Base-by-base conservation (phyloP, 2,329 filamentous ascomycete species). In the Beauveria varroae region DNA sequence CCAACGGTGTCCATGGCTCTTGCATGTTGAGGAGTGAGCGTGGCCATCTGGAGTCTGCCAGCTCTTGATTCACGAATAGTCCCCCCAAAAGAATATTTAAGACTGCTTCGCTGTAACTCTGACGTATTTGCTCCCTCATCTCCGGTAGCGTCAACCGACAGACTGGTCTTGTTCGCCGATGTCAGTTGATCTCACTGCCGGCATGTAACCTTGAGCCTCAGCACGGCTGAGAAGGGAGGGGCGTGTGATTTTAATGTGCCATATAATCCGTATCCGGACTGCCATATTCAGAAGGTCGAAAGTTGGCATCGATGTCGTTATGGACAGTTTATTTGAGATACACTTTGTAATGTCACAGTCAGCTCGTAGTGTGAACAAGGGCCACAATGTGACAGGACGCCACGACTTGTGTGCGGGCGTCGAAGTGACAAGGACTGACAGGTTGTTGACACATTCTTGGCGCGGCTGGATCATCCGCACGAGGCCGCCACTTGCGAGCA, bases 71-170 rank as follows among this genome's bases (percentile, higher is more conserved):
- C 34, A 37, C 34, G 10, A 16, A 14, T 37, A 37, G 34, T n/a
- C n/a, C 34, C 34, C 34, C 34, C 2, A 37, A 3, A 4, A 37
- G 34, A 16, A 16, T 37, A 5, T 5, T 2, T 12, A 37, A 37
- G 12, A 37, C 12, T 41, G 41, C 22, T 47, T 28, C 37, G 1
- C 10, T 30, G 5, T n/a, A n/a, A 5, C 34, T 30, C 47, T 22
- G 28, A 30, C 43, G 16, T 28, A n/a, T 26, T 57, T 34, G 30
- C 14, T 18, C 37, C n/a, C 41, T 60, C 58, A 55, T 60, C 58
- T 60, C 58, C 58, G 58, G 58, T 60, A 60, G 58, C 51, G 58
- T n/a, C 43, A 41, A 46, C 40, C 24, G 49, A 57, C 44, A 18
- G 44, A 37, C 46, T 24, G 47, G 37, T 20, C 40, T 37, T 57